Conservation (phyloP, 2,329 filamentous ascomycete genomes). For the Metarhizium sp. region DNA sequence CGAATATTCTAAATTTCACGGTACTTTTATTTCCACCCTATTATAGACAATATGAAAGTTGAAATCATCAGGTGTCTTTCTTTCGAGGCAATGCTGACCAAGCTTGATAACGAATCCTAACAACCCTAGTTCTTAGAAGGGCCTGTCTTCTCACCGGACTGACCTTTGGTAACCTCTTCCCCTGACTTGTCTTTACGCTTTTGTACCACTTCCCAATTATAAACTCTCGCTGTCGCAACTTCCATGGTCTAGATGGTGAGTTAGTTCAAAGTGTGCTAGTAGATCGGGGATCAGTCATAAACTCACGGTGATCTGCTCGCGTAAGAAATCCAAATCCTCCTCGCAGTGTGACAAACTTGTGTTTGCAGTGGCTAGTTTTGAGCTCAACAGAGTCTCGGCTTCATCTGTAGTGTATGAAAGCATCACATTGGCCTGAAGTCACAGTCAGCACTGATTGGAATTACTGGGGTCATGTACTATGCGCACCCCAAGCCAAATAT, state of each 20-base stretch:
- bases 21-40: background rate
- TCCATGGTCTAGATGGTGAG: conserved; percentile 67
- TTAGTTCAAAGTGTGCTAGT: conserved; percentile 7
- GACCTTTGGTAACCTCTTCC: conserved; percentile 37
- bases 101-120: background rate
- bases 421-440: conserved; percentile 81
- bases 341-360: conserved; percentile 79
- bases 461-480: background rate
- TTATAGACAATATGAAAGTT: background rate
- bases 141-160: conserved; percentile 25
- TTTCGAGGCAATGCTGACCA: no score
- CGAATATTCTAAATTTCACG: background rate
- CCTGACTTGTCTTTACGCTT: conserved; percentile 81
- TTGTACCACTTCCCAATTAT: conserved; percentile 98
- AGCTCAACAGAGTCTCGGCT: conserved; percentile 66
- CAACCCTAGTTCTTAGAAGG: background rate
- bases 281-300: background rate
- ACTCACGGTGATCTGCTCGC: conserved; percentile 90
- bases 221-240: conserved; percentile 92
- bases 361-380: conserved; percentile 72
- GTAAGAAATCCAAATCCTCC: conserved; percentile 89
- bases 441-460: background rate
- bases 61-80: background rate
- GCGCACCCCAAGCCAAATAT: conserved; percentile 83
- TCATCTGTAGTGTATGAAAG: conserved; percentile 86